A percentile compares a stretch with the other conserved stretches of the same genome.
phyloP scores from a whole-genome alignment of 2,329 filamentous ascomycete genomes.

The Epichloe sp. region DNA sequence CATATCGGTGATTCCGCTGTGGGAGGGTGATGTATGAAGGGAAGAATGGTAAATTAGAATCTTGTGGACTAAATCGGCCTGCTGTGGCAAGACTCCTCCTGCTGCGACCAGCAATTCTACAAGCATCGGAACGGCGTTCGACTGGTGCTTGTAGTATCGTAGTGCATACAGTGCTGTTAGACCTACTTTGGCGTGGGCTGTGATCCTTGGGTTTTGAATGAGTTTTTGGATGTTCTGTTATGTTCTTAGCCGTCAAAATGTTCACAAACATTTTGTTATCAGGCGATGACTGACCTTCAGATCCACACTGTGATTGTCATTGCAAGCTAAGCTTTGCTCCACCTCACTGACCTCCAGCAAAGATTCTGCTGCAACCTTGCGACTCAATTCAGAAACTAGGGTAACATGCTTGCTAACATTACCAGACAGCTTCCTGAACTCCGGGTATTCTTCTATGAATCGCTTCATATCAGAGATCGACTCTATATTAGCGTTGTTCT shows the following conservation, averaged over 20 bases:
- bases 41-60: slow-evolving; percentile 78
- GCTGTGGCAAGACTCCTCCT: slow-evolving; percentile 63
- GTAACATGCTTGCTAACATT: slow-evolving; percentile 99
- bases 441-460: slow-evolving; percentile 96
- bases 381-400: slow-evolving; percentile 82
- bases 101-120: slow-evolving; percentile 76
- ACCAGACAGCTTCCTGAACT: slow-evolving; percentile 91
- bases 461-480: slow-evolving; percentile 98
- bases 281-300: slow-evolving; percentile 51
- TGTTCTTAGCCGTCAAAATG: slow-evolving; percentile 11
- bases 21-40: slow-evolving; percentile 63
- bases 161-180: slow-evolving; percentile 91
- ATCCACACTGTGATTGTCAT: slow-evolving; percentile 84
- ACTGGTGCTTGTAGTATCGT: slow-evolving; percentile 77
- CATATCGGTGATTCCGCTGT: slow-evolving; percentile 73
- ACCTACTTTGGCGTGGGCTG: slow-evolving; percentile 71
- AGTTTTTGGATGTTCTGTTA: slow-evolving; percentile 66
- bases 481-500: slow-evolving; percentile 89
- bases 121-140: slow-evolving; percentile 71
- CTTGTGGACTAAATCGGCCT: slow-evolving; percentile 69
- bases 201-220: slow-evolving; percentile 67
- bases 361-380: slow-evolving; percentile 72
- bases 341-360: slow-evolving; percentile 94
- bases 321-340: slow-evolving; percentile 92
- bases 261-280: neutral